Evolutionary conservation across 306 rosid species (phyloP), one percentile per base, ranked within the genome.

Genomic region (Cicer pinnatifidum): DNA sequence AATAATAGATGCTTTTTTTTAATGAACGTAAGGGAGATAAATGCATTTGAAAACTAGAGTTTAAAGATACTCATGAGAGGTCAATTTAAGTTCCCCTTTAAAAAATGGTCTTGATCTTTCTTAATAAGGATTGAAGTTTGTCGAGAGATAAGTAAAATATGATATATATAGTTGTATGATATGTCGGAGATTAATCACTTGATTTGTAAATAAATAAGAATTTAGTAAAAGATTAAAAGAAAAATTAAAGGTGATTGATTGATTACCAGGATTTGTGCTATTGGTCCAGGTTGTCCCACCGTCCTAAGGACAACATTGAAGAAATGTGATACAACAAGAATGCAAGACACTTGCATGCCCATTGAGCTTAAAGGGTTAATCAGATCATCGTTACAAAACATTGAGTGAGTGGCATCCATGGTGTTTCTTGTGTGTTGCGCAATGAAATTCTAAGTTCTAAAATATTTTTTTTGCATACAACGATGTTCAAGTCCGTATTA

Each of bases 321-420:
- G 75, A 91, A 73, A 67, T 91, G 97, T 41, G 98, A 94, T 20
- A 91, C 85, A 80, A 94, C 98, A 43, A 94, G 98, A 79, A 94
- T 91, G 86, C 88, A 83, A 0, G 97, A 71, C 23, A 89, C 89
- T 57, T 94, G 98, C 87, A 91, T 78, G 45, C 96, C 94, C 96
- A 94, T 91, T 28, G 98, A 88, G 19, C 84, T 83, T 1, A 94
- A 72, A n/a, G 96, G 97, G 75, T 94, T 91, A 83, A 85, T 65
- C 73, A 91, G 48, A 75, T 89, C 82, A 45, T 40, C 78, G 78
- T 71, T 71, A 78, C 96, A 94, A 6, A 91, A 91, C 74, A 94
- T 78, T 41, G 58, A 37, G 9, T 84, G 82, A 19, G 98, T 88
- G 23, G 96, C 95, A 7, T 94, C 98, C 98, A 94, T 94, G 59